Evolutionary conservation across 2,329 filamentous ascomycete genomes (phyloP).

Genomic region (Leptographium galeiforme): DNA sequence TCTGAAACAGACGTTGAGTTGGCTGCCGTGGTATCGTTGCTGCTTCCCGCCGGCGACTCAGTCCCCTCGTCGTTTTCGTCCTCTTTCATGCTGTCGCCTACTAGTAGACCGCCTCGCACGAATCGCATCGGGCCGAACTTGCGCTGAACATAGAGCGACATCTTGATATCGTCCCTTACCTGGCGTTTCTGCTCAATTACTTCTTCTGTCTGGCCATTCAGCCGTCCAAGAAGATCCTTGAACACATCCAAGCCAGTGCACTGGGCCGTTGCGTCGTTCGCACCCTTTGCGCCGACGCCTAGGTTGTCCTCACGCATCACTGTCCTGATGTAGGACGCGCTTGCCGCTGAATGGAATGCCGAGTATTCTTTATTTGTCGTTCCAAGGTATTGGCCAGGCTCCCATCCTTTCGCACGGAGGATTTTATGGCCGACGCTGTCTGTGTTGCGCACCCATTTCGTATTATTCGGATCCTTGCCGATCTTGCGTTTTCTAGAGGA

Average conservation of each 20-base stretch:
- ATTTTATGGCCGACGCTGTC: slow-evolving; percentile 81
- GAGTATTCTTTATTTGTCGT: slow-evolving; percentile 63
- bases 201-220: slow-evolving; percentile 79
- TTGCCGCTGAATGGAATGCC: slow-evolving; percentile 64
- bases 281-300: slow-evolving; percentile 67
- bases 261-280: slow-evolving; percentile 44
- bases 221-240: slow-evolving; percentile 68
- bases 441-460: slow-evolving; percentile 74
- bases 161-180: slow-evolving; percentile 54
- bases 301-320: slow-evolving; percentile 81
- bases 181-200: slow-evolving; percentile 57
- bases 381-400: slow-evolving; percentile 71
- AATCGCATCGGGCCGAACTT: slow-evolving; percentile 77
- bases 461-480: slow-evolving; percentile 89
- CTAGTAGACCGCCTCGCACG: slow-evolving; percentile 64
- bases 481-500: slow-evolving; percentile 47
- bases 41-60: slow-evolving; percentile 6
- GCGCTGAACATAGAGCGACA: slow-evolving; percentile 58
- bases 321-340: slow-evolving; percentile 74
- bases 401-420: slow-evolving; percentile 79
- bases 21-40: slow-evolving; percentile 10
- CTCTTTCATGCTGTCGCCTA: slow-evolving; percentile 42
- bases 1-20: slow-evolving; percentile 3
- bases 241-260: slow-evolving; percentile 80
- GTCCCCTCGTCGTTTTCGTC: neutral